Evolutionary conservation across 2,329 filamentous ascomycete species (phyloP).

Genomic region (Paecilomyces variotii): DNA sequence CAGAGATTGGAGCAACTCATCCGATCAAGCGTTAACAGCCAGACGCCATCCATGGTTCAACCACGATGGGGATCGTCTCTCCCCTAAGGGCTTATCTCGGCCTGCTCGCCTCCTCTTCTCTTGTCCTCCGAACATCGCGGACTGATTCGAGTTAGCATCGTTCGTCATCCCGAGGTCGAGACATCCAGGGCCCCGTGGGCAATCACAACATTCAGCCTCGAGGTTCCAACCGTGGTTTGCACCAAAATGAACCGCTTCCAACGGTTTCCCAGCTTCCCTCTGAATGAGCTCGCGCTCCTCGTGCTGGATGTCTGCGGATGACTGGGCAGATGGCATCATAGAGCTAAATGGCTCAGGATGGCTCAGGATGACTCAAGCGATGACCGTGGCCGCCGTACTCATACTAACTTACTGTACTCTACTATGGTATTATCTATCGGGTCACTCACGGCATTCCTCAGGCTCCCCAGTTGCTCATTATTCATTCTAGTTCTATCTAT

Average conservation of each 20-base stretch:
- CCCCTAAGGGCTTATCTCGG: background rate
- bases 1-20: background rate
- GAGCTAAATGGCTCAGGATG: background rate
- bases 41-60: background rate
- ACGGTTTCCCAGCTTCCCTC: background rate
- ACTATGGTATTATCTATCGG: background rate
- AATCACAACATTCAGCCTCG: background rate
- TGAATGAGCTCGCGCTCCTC: background rate
- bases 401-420: background rate
- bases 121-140: background rate
- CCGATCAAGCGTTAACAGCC: background rate
- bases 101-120: background rate
- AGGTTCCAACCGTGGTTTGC: background rate
- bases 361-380: background rate
- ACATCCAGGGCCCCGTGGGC: background rate
- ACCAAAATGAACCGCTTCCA: background rate
- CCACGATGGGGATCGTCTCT: background rate
- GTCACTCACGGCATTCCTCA: background rate
- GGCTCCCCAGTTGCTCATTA: background rate
- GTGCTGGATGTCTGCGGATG: background rate
- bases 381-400: background rate
- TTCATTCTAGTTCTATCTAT: background rate
- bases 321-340: background rate
- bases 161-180: background rate
- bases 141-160: background rate